Base-by-base conservation (phyloP, 441 rosid genomes). In the Euphorbia neoarborescens region DNA sequence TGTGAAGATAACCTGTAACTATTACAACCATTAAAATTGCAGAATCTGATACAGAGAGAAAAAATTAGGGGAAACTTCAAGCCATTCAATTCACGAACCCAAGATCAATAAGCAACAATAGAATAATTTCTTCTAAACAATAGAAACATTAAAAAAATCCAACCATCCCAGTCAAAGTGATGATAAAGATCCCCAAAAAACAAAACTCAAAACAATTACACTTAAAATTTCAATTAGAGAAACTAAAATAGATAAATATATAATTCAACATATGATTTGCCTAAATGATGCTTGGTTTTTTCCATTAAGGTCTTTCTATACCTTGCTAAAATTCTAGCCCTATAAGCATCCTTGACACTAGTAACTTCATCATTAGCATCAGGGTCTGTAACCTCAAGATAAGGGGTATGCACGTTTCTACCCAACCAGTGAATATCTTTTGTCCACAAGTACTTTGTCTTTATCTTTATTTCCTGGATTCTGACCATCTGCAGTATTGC, bases 271-370 rank as follows among this genome's bases (percentile, higher is more conserved):
- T n/a, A n/a, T n/a, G 10, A 46, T 34, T 17, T 78, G 89, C 98
- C 98, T 75, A 90, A 79, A 83, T 90, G 98, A 15, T 85, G 75
- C 65, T 88, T 89, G 57, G 96, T 90, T 62, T 94, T 83, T 65
- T 93, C 98, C 37, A 80, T 46, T 79, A 93, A 81, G 71, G 82
- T 90, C 81, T 86, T 90, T 56, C 90, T 62, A 71, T 89, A 90
- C 3, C 97, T 85, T 74, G 98, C 98, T 71, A 90, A 83, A 69
- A 90, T 88, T 70, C 96, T 79, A 61, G 98, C 96, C 94, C 89
- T 92, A 61, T 88, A 85, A 20, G 98, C 98, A 12, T 90, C 98
- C 74, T 84, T 90, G 58, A 90, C 98, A 6, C 97, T 97, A 27
- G 97, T 92, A 56, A 76, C 72, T 7, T 90, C 98, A 73, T 90